phyloP scores from a whole-genome alignment of 1,139 yeast genomes.

The Yamadazyma buinensis region DNA sequence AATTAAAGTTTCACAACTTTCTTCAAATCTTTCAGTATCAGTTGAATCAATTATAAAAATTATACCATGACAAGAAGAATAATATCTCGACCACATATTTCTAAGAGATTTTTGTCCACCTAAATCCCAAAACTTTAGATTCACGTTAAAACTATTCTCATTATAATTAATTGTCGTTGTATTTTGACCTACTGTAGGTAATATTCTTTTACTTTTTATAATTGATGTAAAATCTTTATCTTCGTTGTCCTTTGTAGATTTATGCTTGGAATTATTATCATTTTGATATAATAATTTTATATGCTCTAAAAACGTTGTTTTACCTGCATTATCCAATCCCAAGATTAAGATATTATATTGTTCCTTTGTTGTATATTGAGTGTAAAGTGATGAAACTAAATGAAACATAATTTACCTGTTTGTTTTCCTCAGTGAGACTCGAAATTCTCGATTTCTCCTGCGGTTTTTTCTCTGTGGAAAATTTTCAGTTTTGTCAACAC shows the following conservation, averaged over 20 bases:
- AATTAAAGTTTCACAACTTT: constrained; percentile 64
- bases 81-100: constrained; percentile 84
- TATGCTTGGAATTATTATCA: constrained; percentile 7
- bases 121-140: constrained; percentile 88
- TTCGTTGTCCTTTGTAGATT: constrained; percentile 12
- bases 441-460: background rate
- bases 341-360: constrained; percentile 64
- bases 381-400: constrained; percentile 43
- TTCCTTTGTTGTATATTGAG: constrained; percentile 46
- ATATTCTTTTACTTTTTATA: constrained; percentile 36
- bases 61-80: constrained; percentile 82
- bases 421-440: background rate
- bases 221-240: constrained; percentile 16
- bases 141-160: constrained; percentile 38
- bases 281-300: constrained; percentile 36
- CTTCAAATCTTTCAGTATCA: constrained; percentile 77
- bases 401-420: constrained; percentile 45
- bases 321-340: constrained; percentile 95
- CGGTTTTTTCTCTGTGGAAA: no score
- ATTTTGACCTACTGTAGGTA: constrained; percentile 62
- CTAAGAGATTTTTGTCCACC: constrained; percentile 90
- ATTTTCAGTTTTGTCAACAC: background rate
- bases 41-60: constrained; percentile 91
- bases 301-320: constrained; percentile 58
- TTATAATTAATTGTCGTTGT: constrained; percentile 43